Conservation (phyloP, 306 rosid species). For the Cucurbita ficifolia region DNA sequence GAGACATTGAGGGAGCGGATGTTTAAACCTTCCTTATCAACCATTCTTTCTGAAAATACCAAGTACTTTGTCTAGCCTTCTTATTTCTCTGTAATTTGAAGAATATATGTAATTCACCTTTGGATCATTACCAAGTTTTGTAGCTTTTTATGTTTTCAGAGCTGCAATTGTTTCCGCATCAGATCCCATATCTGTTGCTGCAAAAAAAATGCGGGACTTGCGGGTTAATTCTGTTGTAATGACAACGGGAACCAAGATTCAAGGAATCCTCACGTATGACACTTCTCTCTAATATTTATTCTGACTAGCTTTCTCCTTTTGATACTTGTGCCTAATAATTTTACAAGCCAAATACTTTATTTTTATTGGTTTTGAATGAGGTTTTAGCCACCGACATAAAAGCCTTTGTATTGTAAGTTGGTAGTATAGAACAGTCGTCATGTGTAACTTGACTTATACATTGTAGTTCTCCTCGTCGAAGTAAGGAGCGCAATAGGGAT, state of each 20-base stretch:
- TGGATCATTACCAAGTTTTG: constrained; percentile 35
- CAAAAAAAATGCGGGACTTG: constrained; percentile 72
- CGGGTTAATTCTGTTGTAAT: constrained; percentile 68
- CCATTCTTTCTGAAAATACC: constrained; percentile 53
- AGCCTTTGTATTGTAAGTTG: too few relatives aligned
- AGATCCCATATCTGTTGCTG: constrained; percentile 81
- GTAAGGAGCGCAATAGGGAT: not conserved
- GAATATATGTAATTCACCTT: not conserved
- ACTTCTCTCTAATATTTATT: not conserved
- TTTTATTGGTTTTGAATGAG: too few relatives aligned
- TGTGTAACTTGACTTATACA: not conserved
- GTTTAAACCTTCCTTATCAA: constrained; percentile 83
- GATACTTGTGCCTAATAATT: not conserved
- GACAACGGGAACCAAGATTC: constrained; percentile 66
- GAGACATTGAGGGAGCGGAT: constrained; percentile 84
- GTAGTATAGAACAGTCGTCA: not conserved
- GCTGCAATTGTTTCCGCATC: constrained; percentile 65
- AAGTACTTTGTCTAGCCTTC: constrained; percentile 35
- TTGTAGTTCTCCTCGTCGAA: not conserved
- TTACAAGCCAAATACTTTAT: not conserved
- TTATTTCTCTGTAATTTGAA: constrained; percentile 5
- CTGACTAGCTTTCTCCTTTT: not conserved
- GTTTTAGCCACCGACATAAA: too few relatives aligned
- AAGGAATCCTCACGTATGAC: constrained; percentile 75
- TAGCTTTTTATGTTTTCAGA: constrained; percentile 57